A percentile compares a stretch with the other conserved stretches of the same genome.
Evolutionary conservation across 2,329 filamentous ascomycete genomes (phyloP).

Genomic region (Juglanconis oblonga): DNA sequence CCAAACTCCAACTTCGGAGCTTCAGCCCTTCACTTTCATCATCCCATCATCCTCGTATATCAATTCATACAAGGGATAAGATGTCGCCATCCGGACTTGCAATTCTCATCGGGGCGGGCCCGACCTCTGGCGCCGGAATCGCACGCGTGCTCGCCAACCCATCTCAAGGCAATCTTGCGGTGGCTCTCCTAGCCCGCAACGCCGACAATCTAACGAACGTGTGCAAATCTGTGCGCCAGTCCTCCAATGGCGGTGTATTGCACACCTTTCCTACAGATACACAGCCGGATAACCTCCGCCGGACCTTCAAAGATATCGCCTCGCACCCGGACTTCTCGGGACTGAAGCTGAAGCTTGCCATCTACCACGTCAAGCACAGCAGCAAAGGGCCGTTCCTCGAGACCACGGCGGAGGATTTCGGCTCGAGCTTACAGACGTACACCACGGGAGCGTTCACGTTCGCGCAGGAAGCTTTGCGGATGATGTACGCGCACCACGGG

Average conservation of each 20-base stretch:
- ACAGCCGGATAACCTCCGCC: slow-evolving; percentile 40
- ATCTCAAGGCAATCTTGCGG: slow-evolving; percentile 50
- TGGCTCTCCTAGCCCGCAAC: slow-evolving; percentile 51
- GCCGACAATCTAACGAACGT: slow-evolving; percentile 41
- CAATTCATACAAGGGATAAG: neutral
- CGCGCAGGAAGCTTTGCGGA: slow-evolving; percentile 47
- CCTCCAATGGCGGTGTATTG: slow-evolving; percentile 41
- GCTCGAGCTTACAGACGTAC: slow-evolving; percentile 46
- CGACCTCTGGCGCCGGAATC: slow-evolving; percentile 52
- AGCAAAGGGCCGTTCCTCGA: slow-evolving; percentile 53
- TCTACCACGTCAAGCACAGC: slow-evolving; percentile 56
- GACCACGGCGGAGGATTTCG: slow-evolving; percentile 49
- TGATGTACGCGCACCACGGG: slow-evolving; percentile 51
- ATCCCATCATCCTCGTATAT: no score
- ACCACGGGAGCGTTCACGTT: slow-evolving; percentile 56
- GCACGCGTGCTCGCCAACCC: slow-evolving; percentile 49
- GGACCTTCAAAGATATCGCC: slow-evolving; percentile 49
- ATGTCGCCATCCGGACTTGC: slow-evolving; percentile 48
- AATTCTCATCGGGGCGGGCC: slow-evolving; percentile 50
- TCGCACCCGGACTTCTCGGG: slow-evolving; percentile 42
- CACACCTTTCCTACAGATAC: slow-evolving; percentile 53
- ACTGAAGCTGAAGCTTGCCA: slow-evolving; percentile 48
- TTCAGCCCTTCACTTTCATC: no score
- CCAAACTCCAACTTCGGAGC: no score
- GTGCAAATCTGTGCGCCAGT: slow-evolving; percentile 36